Base-by-base conservation (phyloP, 345 rosid species). In the Capsella bursapastoris region DNA sequence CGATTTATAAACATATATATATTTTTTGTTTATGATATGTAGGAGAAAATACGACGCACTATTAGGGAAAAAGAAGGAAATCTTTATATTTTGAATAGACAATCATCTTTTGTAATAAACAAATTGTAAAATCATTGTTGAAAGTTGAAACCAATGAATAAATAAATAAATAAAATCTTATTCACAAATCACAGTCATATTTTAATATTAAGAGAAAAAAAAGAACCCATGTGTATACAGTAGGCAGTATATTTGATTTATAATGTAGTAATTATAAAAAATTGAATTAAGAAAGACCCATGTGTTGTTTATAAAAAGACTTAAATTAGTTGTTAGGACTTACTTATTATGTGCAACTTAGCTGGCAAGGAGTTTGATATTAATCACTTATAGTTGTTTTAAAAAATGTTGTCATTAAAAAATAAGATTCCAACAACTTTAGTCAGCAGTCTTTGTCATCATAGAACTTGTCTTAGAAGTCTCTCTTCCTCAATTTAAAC, bases 391-490 rank as follows among this genome's bases (percentile, higher is more conserved):
- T 22, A 22, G 25, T 22, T 64, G 2, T 14, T 57, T 57, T 6
- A 48, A 64, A 47, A 22, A 22, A 18, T 18, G 4, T 28, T 52
- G 4, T 60, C 43, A 71, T 7, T 11, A 50, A 28, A 8, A 51
- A 50, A 43, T 4, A 18, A 57, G 22, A 27, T n/a, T 32, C 5
- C 64, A 72, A 64, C 77, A 8, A 72, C 70, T 64, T 64, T 55
- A 55, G 34, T 44, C 35, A 44, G 56, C 47, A 56, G 77, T 73
- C 77, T 3, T 44, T 64, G 57, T 73, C 77, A 73, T 4, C 59
- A 28, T 55, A 67, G 34, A 43, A 66, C 78, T 74, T 74, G 16
- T 57, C 45, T 66, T 15, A 40, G 60, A 74, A 66, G 78, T 59
- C 16, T 59, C 16, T 57, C 67, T 3, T 58, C 67, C 44, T 66